Evolutionary conservation across 2,329 filamentous ascomycete genomes (phyloP).

Genomic region (Botryosphaeria agaves): DNA sequence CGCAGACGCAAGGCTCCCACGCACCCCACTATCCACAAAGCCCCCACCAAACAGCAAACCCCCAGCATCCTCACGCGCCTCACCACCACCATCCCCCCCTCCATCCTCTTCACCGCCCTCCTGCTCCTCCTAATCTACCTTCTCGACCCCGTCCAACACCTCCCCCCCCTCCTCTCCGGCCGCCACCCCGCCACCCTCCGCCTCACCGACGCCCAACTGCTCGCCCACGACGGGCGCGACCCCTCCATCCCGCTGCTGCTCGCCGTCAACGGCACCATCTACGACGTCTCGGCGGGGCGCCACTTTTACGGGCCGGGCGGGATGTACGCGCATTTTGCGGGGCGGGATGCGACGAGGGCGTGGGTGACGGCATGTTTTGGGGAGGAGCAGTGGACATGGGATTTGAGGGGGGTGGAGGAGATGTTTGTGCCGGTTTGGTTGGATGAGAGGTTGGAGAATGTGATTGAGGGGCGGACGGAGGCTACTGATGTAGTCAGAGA

Average conservation of each 20-base stretch:
- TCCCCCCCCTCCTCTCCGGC: no score
- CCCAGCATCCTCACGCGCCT: no score
- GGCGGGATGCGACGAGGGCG: conserved; percentile 12
- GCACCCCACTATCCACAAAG: no score
- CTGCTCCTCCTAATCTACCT: no score
- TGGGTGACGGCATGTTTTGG: conserved; percentile 16
- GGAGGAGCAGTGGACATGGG: conserved; percentile 9
- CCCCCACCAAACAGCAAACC: no score
- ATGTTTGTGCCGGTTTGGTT: conserved; percentile 13
- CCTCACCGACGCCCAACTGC: conserved; percentile 9
- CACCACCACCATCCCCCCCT: no score
- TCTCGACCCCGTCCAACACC: no score
- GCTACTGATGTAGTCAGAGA: no score
- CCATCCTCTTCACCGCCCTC: no score
- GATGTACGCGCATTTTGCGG: conserved; percentile 13
- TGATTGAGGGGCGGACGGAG: conserved; percentile 6
- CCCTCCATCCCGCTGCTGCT: conserved; percentile 11
- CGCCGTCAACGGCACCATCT: conserved; percentile 14
- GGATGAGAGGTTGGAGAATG: conserved; percentile 9
- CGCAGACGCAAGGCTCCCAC: no score
- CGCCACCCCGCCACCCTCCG: no score
- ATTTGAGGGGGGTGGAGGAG: conserved; percentile 10
- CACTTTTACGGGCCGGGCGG: conserved; percentile 14
- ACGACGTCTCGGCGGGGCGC: conserved; percentile 12
- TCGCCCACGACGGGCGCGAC: conserved; percentile 10